Evolutionary conservation across 1,139 yeast genomes (phyloP), one percentile per base, ranked within the genome.

Genomic region (Geotrichum macrosporum): DNA sequence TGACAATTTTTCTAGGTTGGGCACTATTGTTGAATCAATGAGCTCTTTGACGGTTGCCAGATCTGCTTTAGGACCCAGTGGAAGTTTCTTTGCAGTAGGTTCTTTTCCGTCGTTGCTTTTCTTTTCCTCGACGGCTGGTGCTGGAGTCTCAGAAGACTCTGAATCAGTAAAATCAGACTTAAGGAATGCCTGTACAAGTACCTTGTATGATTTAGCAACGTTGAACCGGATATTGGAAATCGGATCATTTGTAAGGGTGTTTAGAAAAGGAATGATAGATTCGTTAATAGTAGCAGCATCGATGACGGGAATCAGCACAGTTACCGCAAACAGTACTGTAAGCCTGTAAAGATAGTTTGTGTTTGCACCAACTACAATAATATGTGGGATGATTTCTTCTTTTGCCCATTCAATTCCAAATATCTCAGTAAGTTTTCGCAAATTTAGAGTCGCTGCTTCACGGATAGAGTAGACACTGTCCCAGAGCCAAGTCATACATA

Each of bases 401-500:
- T 85, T 80, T 44, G 96, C 94, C 99, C 99, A 92, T 35, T 81
- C 80, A 21, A 92, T 80, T 29, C 98, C 98, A 67, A 92, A 94
- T 38, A 86, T 87, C 54, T 76, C 77, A 4, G 96, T 81, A 58
- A 92, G 74, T 59, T 84, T 82, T 56, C 78, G 81, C 58, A 92
- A 72, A 65, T 89, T 92, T 51, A 75, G 70, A 30, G 94, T 95
- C 1, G 97, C 97, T 10, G 98, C 98, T 59, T 88, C 94, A 67
- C 99, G 80, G 55, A 92, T 89, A 4, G 97, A 92, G 68, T 80
- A 92, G 35, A 92, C 98, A 13, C 92, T 85, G 69, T 92, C 99
- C 95, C 96, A 89, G 56, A 92, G 73, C 97, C 98, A 92, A 18
- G 89, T 84, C 78, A 94, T 78, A 63, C 96, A 94, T 57, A 92